Evolutionary conservation across 2,329 filamentous ascomycete species (phyloP).

Genomic region (Ophiostoma populinum): DNA sequence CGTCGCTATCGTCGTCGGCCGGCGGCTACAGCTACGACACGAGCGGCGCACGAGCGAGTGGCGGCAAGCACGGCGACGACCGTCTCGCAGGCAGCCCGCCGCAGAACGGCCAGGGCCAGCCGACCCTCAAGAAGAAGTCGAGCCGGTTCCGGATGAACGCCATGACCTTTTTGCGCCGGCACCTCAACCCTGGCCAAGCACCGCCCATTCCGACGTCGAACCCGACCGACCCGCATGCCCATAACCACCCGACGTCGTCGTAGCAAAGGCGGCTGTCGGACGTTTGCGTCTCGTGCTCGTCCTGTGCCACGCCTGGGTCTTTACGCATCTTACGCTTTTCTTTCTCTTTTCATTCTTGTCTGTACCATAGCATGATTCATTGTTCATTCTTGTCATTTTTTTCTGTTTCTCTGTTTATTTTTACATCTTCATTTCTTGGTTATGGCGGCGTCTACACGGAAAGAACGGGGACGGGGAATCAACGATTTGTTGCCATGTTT

Average conservation of each 20-base stretch:
- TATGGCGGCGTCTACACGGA: background rate
- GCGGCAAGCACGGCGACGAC: background rate
- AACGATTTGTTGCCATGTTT: background rate
- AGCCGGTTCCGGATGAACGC: conserved; percentile 48
- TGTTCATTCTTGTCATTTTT: background rate
- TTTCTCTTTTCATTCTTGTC: background rate
- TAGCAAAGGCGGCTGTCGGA: background rate
- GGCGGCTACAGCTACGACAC: conserved; percentile 19
- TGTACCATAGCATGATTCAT: conserved; percentile 2
- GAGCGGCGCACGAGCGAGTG: background rate
- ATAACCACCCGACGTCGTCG: background rate
- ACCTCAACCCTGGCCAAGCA: conserved; percentile 29
- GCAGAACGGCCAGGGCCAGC: conserved; percentile 20
- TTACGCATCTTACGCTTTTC: background rate
- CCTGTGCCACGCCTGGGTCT: too few relatives aligned
- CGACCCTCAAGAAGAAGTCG: conserved; percentile 40
- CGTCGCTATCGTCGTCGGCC: conserved; percentile 14
- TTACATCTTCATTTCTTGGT: background rate
- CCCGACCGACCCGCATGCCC: background rate
- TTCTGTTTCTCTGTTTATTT: background rate
- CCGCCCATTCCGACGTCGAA: conserved; percentile 15
- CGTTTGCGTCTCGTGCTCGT: background rate
- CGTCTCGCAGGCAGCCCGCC: background rate
- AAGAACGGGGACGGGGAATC: conserved; percentile 1
- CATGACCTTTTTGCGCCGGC: conserved; percentile 36